These are phyloP conservation scores for Micractinium conductrix DNA, from an alignment of 139 green algal species.

Conservation along the genomic window DNA sequence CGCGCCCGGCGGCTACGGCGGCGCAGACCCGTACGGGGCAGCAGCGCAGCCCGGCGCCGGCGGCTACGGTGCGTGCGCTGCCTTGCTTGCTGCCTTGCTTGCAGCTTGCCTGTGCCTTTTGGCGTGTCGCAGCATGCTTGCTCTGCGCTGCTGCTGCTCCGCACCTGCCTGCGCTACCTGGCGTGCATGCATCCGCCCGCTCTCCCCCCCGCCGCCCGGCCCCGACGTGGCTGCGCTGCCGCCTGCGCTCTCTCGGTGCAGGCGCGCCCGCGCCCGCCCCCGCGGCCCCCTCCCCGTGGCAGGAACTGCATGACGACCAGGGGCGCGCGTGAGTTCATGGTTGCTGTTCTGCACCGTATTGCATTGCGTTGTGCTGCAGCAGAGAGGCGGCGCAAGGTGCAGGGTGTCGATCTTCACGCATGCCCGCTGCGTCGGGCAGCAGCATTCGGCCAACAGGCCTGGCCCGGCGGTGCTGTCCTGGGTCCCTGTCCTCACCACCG, in stretches of 20 bases:
- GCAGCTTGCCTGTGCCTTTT: neutral
- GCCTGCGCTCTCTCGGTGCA: neutral
- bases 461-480: no score
- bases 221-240: neutral
- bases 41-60: neutral
- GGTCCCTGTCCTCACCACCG: no score
- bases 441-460: no score
- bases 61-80: neutral
- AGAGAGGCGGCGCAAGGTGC: no score
- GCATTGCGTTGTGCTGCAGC: no score
- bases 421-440: no score
- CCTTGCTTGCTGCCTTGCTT: neutral
- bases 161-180: no score
- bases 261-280: neutral
- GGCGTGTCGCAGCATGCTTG: neutral
- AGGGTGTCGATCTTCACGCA: no score
- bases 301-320: constrained; percentile 78
- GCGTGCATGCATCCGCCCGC: neutral
- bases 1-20: neutral
- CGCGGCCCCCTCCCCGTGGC: constrained; percentile 48
- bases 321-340: no score
- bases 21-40: neutral
- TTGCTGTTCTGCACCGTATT: no score
- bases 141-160: neutral
- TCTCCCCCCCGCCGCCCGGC: neutral